These are phyloP conservation scores for Boletus edulis DNA, from an alignment of 768 basidiomycete species.

Conservation along the genomic window DNA sequence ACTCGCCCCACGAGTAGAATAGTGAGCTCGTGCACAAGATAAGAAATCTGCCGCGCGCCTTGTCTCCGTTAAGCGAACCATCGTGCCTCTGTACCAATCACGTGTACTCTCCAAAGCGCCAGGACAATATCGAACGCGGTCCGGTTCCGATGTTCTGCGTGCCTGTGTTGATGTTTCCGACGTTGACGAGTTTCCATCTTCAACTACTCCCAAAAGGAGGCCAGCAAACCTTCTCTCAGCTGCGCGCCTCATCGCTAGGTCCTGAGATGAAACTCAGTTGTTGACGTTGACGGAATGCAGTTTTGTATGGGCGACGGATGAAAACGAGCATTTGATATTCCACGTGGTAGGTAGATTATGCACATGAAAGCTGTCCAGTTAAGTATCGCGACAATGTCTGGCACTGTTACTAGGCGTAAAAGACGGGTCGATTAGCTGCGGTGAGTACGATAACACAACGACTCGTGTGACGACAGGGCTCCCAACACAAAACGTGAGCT, in stretches of 20 bases:
- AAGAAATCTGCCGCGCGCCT: too few relatives aligned
- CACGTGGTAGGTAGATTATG: constrained; percentile 12
- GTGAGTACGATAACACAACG: constrained; percentile 2
- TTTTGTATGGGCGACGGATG: background rate
- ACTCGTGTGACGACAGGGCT: background rate
- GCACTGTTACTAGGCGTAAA: constrained; percentile 3
- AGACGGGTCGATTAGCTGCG: constrained; percentile 11
- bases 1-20: too few relatives aligned
- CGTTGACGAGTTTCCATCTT: too few relatives aligned
- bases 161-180: too few relatives aligned
- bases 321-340: constrained; percentile 4
- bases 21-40: too few relatives aligned
- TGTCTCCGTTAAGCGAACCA: too few relatives aligned
- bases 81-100: too few relatives aligned
- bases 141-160: too few relatives aligned
- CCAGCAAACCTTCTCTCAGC: too few relatives aligned
- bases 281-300: too few relatives aligned
- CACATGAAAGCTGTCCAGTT: constrained; percentile 14
- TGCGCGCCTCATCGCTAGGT: background rate
- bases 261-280: background rate
- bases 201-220: background rate
- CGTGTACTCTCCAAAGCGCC: too few relatives aligned
- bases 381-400: constrained; percentile 11
- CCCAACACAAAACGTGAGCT: background rate
- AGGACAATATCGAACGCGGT: too few relatives aligned